Evolutionary conservation across 1,284 basidiomycete genomes (phyloP), one percentile per base, ranked within the genome.

Genomic region (Earliella scabrosa): DNA sequence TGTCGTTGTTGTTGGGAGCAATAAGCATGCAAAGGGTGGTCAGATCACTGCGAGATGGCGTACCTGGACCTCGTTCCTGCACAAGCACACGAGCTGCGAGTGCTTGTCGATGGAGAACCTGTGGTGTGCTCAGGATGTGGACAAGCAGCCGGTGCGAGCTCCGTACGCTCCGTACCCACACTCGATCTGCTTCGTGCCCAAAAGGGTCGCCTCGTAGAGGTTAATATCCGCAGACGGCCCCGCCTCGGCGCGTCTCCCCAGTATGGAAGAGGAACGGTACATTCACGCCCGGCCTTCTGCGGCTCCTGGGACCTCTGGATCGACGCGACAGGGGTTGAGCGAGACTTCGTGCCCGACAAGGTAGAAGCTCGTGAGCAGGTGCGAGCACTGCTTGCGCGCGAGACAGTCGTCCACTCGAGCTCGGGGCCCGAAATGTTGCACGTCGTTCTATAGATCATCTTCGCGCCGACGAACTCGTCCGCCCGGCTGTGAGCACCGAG

Each of bases 241-340:
- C 90, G 65, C 92, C 90, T 5, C 86, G 85, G 16, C 87, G 76
- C 0, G 89, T 92, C 71, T 92, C 89, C 31, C 90, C 91, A 0
- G 88, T 90, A 64, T 93, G 92, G 61, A 93, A 85, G 45, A 93
- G 80, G 68, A 90, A 91, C 1, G 92, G 91, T 26, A 93, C 83
- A 27, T 86, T 80, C 2, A 93, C 61, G 0, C 82, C 80, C 44
- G 82, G 74, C 54, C 50, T 80, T 76, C 59, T 83, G 81, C 34
- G 81, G 79, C 49, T 80, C 71, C 38, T 79, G 75, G 73, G 92
- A 92, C 27, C 75, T 75, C 6, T 88, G 72, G 16, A 93, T 75
- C 14, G 82, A 79, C 31, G 10, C 78, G 81, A 26, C 92, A 76
- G 16, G 90, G 86, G 21, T 76, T 75, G 14, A 85, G 66, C 2